Evolutionary conservation across 140 eudicot genomes (phyloP).

Genomic region (Bidens hawaiensis): DNA sequence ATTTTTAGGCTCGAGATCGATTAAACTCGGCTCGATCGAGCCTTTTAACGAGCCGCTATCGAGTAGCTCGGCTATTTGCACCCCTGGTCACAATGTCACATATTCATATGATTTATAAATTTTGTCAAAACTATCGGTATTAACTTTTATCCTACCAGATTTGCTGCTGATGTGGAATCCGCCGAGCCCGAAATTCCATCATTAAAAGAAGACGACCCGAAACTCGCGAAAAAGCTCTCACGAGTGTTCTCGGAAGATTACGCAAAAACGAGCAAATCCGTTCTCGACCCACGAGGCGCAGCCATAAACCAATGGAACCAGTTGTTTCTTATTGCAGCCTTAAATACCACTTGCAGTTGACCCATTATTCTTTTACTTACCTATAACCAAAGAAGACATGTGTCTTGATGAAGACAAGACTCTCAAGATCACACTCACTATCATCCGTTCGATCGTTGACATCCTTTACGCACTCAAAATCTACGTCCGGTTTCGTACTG

Average conservation of each 20-base stretch:
- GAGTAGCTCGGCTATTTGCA: no score
- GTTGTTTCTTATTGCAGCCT: conserved; percentile 51
- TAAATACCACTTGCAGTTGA: conserved; percentile 65
- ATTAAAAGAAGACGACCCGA: conserved; percentile 8
- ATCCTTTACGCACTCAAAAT: conserved; percentile 59
- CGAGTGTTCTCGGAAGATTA: conserved; percentile 82
- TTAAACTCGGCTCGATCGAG: no score
- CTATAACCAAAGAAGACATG: conserved; percentile 32
- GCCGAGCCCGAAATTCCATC: conserved; percentile 11
- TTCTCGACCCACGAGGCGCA: conserved; percentile 65
- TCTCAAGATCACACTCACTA: conserved; percentile 52
- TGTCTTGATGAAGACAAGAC: conserved; percentile 47
- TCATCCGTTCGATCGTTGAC: conserved; percentile 55
- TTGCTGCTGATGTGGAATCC: conserved; percentile 38
- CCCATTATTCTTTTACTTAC: conserved; percentile 83
- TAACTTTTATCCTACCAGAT: conserved; percentile 12
- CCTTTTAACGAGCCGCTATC: no score
- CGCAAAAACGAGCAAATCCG: conserved; percentile 29
- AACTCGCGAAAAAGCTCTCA: conserved; percentile 47
- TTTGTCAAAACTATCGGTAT: conserved; percentile 1
- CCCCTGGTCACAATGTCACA: background rate
- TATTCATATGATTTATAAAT: conserved; percentile 1
- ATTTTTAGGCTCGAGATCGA: no score
- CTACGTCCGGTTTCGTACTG: conserved; percentile 62
- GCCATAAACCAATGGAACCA: conserved; percentile 52